Evolutionary conservation across 768 basidiomycete species (phyloP), one percentile per base, ranked within the genome.

Genomic region (Trametes gibbosa): DNA sequence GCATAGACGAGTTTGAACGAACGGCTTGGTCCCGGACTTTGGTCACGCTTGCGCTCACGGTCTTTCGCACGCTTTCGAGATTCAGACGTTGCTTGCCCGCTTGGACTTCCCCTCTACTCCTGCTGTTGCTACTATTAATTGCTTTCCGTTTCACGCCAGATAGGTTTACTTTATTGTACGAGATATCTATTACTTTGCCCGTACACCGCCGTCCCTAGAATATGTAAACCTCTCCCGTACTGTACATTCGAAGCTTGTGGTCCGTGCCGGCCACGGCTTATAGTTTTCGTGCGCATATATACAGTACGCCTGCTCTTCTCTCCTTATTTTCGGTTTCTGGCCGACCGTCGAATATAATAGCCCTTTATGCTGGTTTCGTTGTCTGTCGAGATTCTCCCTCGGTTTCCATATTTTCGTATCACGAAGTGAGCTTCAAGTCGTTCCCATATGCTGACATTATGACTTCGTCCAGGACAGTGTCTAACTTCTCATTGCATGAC

Each of bases 61-160:
- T 32, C 10, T 5, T 32, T 54, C 43, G 53, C 43, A 46, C 34
- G 55, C 55, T 56, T 49, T 50, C 55, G 46, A 48, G 42, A 41
- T 53, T 27, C 34, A 25, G 14, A 39, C 35, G 43, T 23, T 51
- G 24, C 50, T 19, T 27, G 10, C 45, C 12, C n/a, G 10, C 49
- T 21, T 17, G 6, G 7, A 47, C 43, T 13, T 32, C 43, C 25
- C 27, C 21, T 9, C 54, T 37, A 45, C 43, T 32, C 24, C 25
- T 56, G 39, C 47, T 56, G 55, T 56, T 56, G 55, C 55, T 56
- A 56, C 39, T 13, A 56, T 32, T 49, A 49, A 56, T 49, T 25
- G 47, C 34, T 49, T 21, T 42, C 24, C 55, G 39, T 39, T 21
- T 21, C 47, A 2, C 37, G 24, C 17, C 40, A 13, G 13, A 41